Percentiles rank a stretch among this genome's conserved stretches.
Evolutionary conservation across 352 stramenopile genomes (phyloP).

Genomic region (Pythium chondricola): DNA sequence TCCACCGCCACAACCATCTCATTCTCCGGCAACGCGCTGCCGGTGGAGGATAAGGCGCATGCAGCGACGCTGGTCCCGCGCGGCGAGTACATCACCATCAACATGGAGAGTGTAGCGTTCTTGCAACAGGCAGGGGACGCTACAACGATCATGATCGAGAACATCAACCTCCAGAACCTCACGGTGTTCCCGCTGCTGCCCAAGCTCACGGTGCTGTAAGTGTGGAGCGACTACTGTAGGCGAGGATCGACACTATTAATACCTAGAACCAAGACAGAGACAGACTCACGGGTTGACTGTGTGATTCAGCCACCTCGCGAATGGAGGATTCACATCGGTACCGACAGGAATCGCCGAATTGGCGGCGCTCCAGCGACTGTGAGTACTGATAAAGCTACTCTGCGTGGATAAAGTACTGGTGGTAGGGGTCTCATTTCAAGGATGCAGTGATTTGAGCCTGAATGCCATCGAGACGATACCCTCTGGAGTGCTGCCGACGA

Average conservation of each 20-base stretch:
- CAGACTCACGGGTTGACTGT: neutral
- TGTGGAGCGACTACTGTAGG: too few relatives aligned
- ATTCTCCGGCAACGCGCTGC: slow-evolving; percentile 31
- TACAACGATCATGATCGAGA: slow-evolving; percentile 31
- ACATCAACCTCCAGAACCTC: slow-evolving; percentile 28
- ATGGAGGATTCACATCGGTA: slow-evolving; percentile 6
- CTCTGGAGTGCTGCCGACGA: neutral
- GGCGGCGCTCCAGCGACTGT: slow-evolving; percentile 12
- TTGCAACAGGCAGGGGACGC: slow-evolving; percentile 20
- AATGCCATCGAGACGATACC: slow-evolving; percentile 7
- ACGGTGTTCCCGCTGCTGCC: slow-evolving; percentile 19
- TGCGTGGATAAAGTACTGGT: too few relatives aligned
- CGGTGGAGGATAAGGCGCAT: slow-evolving; percentile 27
- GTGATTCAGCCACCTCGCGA: slow-evolving; percentile 11
- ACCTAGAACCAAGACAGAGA: neutral
- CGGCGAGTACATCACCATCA: slow-evolving; percentile 18
- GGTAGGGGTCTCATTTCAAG: too few relatives aligned
- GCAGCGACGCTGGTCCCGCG: slow-evolving; percentile 22
- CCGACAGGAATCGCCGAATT: slow-evolving; percentile 5
- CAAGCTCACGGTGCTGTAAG: slow-evolving; percentile 27
- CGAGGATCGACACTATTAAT: too few relatives aligned
- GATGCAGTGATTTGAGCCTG: slow-evolving; percentile 11
- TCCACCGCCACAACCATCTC: slow-evolving; percentile 23
- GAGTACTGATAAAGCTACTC: too few relatives aligned
- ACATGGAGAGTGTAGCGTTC: slow-evolving; percentile 15